Percentiles rank a stretch among this genome's conserved stretches.
Evolutionary conservation across 2,329 filamentous ascomycete species (phyloP).

Genomic region (Bisporella sp.): DNA sequence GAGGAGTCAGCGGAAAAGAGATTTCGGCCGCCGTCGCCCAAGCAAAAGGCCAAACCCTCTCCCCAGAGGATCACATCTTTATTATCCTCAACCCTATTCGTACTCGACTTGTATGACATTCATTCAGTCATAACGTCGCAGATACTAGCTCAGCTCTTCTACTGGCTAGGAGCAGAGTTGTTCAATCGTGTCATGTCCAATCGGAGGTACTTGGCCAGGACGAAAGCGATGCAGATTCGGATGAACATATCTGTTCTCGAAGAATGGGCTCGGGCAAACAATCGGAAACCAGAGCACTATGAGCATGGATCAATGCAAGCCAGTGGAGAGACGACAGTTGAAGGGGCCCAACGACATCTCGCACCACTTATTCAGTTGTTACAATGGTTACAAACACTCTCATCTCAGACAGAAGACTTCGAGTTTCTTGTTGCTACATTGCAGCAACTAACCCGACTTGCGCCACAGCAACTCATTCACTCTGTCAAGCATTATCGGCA

Average conservation of each 20-base stretch:
- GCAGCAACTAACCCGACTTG: constrained; percentile 79
- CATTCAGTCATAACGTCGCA: constrained; percentile 94
- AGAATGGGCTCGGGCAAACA: constrained; percentile 93
- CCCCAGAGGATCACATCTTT: constrained; percentile 94
- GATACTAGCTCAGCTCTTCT: constrained; percentile 85
- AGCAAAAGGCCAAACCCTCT: constrained; percentile 83
- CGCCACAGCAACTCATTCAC: constrained; percentile 83
- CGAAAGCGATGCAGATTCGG: constrained; percentile 98
- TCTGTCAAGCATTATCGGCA: constrained; percentile 87
- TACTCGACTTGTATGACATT: constrained; percentile 96
- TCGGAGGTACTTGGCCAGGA: constrained; percentile 85
- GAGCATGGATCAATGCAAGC: constrained; percentile 84
- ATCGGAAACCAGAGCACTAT: constrained; percentile 89
- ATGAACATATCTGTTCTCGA: constrained; percentile 97
- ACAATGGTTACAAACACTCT: constrained; percentile 98
- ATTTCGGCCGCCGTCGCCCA: constrained; percentile 86
- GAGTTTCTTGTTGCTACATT: constrained; percentile 84
- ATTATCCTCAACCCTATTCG: constrained; percentile 91
- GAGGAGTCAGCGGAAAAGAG: constrained; percentile 86
- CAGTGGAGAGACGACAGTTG: constrained; percentile 79
- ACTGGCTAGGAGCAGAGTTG: constrained; percentile 92
- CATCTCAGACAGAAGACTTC: constrained; percentile 77
- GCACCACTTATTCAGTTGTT: constrained; percentile 87
- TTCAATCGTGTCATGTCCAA: constrained; percentile 99
- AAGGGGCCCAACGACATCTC: constrained; percentile 76